phyloP scores from a whole-genome alignment of 805 yeast genomes.

The Ogataea paraovalis region DNA sequence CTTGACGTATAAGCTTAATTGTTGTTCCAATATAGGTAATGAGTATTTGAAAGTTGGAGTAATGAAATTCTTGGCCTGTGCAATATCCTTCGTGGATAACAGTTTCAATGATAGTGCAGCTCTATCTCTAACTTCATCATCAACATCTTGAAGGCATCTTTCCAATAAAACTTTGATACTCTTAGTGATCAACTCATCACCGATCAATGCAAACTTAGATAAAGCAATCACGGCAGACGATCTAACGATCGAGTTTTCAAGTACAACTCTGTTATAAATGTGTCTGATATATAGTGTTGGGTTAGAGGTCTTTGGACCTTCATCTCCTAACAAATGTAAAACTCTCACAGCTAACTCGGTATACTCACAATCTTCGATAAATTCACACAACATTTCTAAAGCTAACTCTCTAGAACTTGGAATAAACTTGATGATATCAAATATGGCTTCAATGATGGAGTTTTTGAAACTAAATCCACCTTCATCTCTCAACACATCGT shows the following conservation, averaged over 20 bases:
- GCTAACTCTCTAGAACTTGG: constrained; percentile 82
- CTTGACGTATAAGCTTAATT: constrained; percentile 67
- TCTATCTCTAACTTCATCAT: constrained; percentile 97
- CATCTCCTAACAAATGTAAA: constrained; percentile 86
- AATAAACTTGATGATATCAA: constrained; percentile 83
- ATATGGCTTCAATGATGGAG: constrained; percentile 85
- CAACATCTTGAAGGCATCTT: constrained; percentile 83
- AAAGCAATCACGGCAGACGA: constrained; percentile 93
- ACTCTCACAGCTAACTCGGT: constrained; percentile 92
- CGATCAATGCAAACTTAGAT: constrained; percentile 81
- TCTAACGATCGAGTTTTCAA: constrained; percentile 92
- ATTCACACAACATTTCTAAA: constrained; percentile 86
- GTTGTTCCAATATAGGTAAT: constrained; percentile 71
- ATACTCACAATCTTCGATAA: constrained; percentile 96
- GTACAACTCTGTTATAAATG: constrained; percentile 92
- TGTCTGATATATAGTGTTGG: constrained; percentile 93
- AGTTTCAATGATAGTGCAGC: constrained; percentile 82
- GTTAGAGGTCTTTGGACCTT: constrained; percentile 82
- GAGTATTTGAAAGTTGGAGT: constrained; percentile 69
- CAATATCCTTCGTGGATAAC: constrained; percentile 39
- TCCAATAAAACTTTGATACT: constrained; percentile 72
- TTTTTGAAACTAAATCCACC: constrained; percentile 86
- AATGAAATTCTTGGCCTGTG: constrained; percentile 48
- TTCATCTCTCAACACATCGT: constrained; percentile 83
- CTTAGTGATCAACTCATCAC: constrained; percentile 60